These are phyloP conservation scores for Cryphonectria parasitica DNA, from an alignment of 2,329 filamentous ascomycete genomes.

Conservation along the genomic window DNA sequence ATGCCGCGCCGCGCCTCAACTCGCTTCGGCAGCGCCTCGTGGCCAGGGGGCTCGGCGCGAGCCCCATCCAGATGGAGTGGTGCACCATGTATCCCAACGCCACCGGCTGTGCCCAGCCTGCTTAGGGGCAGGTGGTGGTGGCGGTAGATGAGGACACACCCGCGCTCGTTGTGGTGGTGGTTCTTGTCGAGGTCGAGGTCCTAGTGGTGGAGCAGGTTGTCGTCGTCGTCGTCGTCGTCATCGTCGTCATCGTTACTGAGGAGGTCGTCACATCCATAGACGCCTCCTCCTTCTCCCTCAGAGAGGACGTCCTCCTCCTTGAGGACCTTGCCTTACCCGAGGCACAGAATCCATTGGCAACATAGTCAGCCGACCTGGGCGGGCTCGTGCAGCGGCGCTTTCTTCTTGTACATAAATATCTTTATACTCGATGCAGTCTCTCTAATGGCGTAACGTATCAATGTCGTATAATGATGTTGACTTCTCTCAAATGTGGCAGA, in stretches of 20 bases:
- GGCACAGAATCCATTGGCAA: background rate
- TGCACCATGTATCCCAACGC: slow-evolving; percentile 65
- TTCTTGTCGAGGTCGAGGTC: background rate
- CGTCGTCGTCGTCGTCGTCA: background rate
- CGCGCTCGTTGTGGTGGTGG: background rate
- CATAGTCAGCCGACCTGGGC: background rate
- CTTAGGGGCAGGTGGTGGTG: slow-evolving; percentile 15
- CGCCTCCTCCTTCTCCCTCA: background rate
- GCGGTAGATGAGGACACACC: background rate
- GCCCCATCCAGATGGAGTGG: slow-evolving; percentile 72
- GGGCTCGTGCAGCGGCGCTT: background rate
- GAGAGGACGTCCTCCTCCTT: background rate
- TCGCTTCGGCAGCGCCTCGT: slow-evolving; percentile 80
- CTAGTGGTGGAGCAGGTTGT: background rate
- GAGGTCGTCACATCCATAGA: background rate
- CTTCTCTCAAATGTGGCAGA: background rate
- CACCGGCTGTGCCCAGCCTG: slow-evolving; percentile 47
- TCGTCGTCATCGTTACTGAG: background rate
- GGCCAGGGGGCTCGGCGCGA: slow-evolving; percentile 64
- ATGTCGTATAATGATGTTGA: background rate
- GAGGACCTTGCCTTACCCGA: background rate
- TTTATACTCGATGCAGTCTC: background rate
- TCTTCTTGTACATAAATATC: slow-evolving; percentile 4
- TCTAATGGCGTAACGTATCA: slow-evolving; percentile 5
- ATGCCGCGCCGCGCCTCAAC: slow-evolving; percentile 69